Evolutionary conservation across 345 rosid genomes (phyloP).

Genomic region (Citrus unshiu): DNA sequence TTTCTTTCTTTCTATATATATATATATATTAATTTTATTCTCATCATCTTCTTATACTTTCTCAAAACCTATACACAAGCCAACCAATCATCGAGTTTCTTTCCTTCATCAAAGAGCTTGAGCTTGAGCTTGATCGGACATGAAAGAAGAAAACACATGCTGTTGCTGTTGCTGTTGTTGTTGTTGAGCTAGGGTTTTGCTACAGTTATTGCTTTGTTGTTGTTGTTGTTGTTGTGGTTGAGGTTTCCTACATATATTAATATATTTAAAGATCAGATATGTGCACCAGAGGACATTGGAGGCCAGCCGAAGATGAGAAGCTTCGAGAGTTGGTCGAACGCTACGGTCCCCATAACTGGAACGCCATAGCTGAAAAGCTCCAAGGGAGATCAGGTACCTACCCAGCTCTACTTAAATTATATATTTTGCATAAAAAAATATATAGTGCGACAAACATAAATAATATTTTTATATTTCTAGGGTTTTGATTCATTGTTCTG

Average conservation of each 20-base stretch:
- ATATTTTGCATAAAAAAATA: not conserved
- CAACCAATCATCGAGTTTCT: not conserved
- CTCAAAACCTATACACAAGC: not conserved
- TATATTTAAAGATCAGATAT: conserved; percentile 23
- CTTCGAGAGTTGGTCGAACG: conserved; percentile 60
- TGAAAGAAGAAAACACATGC: not conserved
- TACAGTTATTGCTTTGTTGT: not conserved
- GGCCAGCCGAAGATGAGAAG: conserved; percentile 71
- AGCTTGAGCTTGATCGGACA: not conserved
- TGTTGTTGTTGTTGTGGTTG: not conserved
- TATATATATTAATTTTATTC: too few species aligned
- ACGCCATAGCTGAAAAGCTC: conserved; percentile 75
- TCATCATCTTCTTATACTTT: too few species aligned
- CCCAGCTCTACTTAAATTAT: too few species aligned
- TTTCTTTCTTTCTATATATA: not conserved
- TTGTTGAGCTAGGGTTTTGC: not conserved
- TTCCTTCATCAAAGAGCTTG: not conserved
- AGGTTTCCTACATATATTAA: not conserved
- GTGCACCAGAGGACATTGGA: conserved; percentile 80
- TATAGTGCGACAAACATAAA: not conserved
- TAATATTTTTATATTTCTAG: not conserved
- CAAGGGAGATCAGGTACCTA: conserved; percentile 62
- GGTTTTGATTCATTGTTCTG: not conserved
- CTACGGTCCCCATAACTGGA: conserved; percentile 81
- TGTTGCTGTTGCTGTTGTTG: not conserved